Evolutionary conservation across 495 filamentous ascomycete species (phyloP), one percentile per base, ranked within the genome.

Genomic region (Podospora sp.): DNA sequence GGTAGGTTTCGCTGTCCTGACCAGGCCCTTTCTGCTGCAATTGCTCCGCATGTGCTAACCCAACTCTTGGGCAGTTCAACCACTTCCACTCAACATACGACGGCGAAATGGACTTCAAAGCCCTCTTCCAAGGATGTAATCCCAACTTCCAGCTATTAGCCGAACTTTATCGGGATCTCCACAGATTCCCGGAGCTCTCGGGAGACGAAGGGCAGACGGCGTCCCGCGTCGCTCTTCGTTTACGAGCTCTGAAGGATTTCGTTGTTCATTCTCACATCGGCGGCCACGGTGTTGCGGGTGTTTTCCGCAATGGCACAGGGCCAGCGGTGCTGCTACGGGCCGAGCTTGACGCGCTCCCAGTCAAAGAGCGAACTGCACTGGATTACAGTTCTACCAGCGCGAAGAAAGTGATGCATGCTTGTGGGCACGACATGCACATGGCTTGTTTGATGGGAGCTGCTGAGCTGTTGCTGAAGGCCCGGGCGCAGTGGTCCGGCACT

Each of bases 351-450:
- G 89, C 83, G 3, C 76, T 90, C 0, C 89, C 88, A 0, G 72
- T 89, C 1, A 69, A 80, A 69, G 88, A 91, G 68, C 68, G 78
- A 49, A 89, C 86, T 0, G 82, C 80, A 0, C 74, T 89, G 0
- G 74, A 77, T 12, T 90, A 89, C 69, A 3, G 29, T 33, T 33
- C 29, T 8, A 83, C 85, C 0, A 88, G 84, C 71, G 81, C 68
- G 20, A 77, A 69, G 20, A 67, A 68, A 7, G 78, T 77, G 65
- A 89, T 89, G 88, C 88, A 90, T 72, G 87, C 89, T 33, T 90
- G 87, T 73, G 88, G 88, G 0, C 88, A 91, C 65, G 89, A 91
- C 68, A 83, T 86, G 68, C 87, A 91, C 70, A 79, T 88, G 12
- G 75, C 83, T 0, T 72, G 69, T 18, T 74, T 90, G 16, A 75